Percentiles rank a stretch among this genome's conserved stretches.
phyloP scores from a whole-genome alignment of 139 green algal species.

The Chlorella ohadii region DNA sequence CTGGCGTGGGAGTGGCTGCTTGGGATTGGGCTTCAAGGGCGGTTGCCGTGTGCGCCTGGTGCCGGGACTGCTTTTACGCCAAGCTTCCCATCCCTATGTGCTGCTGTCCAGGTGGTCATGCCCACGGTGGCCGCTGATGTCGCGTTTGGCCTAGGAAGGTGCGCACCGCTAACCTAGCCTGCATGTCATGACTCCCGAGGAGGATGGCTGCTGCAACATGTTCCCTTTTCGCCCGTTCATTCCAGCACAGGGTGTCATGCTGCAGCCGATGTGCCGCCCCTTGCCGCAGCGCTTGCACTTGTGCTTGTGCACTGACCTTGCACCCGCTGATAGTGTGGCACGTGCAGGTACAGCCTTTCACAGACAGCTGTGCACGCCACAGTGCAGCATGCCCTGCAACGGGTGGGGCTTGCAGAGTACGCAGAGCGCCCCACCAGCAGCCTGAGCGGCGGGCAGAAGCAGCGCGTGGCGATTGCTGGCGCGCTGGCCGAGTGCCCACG shows the following conservation, averaged over 20 bases:
- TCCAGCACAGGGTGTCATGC: too few species aligned
- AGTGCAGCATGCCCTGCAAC: slow-evolving; percentile 71
- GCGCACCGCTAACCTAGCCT: background rate
- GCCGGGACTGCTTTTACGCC: too few species aligned
- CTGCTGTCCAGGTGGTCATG: slow-evolving; percentile 71
- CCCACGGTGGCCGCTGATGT: slow-evolving; percentile 95
- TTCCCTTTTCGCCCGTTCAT: too few species aligned
- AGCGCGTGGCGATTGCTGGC: slow-evolving; percentile 96
- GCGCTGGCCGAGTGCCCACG: slow-evolving; percentile 51
- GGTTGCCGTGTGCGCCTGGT: too few species aligned
- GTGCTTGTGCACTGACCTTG: too few species aligned
- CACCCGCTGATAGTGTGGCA: too few species aligned
- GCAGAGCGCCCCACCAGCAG: slow-evolving; percentile 76
- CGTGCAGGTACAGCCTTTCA: slow-evolving; percentile 69
- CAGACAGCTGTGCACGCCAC: slow-evolving; percentile 53
- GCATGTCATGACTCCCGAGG: too few species aligned
- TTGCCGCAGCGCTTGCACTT: too few species aligned
- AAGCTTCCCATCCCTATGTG: background rate
- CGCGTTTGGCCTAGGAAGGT: slow-evolving; percentile 93
- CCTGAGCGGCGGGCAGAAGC: slow-evolving; percentile 96
- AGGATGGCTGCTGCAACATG: too few species aligned
- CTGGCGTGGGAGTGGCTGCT: background rate
- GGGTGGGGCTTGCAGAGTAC: slow-evolving; percentile 83
- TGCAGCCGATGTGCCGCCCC: too few species aligned
- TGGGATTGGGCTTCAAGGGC: too few species aligned